phyloP scores from a whole-genome alignment of 2,329 filamentous ascomycete genomes.

The Aspergillus sp. region DNA sequence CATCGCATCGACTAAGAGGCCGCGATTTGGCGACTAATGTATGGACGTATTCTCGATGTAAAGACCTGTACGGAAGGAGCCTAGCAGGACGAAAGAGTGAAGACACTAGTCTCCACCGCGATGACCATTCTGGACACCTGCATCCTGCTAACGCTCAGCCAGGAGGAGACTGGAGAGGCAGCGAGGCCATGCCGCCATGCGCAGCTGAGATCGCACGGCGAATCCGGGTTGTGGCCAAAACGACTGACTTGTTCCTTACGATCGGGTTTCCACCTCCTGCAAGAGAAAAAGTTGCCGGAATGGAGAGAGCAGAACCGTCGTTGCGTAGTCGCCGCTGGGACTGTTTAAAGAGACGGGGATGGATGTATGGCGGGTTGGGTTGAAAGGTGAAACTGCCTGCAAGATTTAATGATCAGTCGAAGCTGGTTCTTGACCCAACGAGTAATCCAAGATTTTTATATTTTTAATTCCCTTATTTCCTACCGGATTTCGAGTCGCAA shows the following conservation, averaged over 20 bases:
- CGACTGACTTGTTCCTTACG: slow-evolving; percentile 22
- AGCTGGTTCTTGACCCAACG: neutral
- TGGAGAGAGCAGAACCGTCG: neutral
- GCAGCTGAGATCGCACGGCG: slow-evolving; percentile 26
- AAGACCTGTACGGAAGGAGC: neutral
- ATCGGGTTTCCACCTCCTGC: slow-evolving; percentile 23
- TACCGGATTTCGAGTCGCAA: slow-evolving; percentile 1
- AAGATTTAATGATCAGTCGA: neutral
- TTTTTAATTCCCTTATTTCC: neutral
- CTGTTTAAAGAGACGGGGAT: neutral
- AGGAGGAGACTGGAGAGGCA: neutral
- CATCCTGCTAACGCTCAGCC: slow-evolving; percentile 20
- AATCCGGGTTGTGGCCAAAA: slow-evolving; percentile 20
- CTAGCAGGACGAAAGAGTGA: neutral
- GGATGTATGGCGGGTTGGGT: slow-evolving; percentile 3
- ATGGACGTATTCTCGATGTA: slow-evolving; percentile 4
- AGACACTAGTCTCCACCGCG: slow-evolving; percentile 14
- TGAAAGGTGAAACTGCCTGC: neutral
- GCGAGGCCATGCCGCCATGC: slow-evolving; percentile 11
- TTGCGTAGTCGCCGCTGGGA: neutral
- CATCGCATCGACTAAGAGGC: slow-evolving; percentile 1
- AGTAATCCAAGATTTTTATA: neutral
- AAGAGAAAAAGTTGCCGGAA: slow-evolving; percentile 19
- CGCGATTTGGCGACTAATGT: slow-evolving; percentile 1
- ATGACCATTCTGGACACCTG: slow-evolving; percentile 26